phyloP scores from a whole-genome alignment of 345 rosid genomes.

The Brassica nigra region DNA sequence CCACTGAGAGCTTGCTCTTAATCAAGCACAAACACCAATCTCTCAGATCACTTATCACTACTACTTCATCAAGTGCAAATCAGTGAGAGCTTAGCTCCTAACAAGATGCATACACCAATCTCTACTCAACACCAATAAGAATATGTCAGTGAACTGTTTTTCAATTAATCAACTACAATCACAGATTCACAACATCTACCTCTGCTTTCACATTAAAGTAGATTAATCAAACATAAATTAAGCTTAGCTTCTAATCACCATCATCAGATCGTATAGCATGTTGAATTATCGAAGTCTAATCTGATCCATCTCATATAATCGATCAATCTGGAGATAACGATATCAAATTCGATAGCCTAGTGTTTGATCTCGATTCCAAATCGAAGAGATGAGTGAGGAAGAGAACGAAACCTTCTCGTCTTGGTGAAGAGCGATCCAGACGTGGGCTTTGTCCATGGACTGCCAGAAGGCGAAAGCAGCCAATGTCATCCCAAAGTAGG shows the following conservation, averaged over 20 bases:
- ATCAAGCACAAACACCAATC: too few relatives aligned
- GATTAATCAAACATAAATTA: background rate
- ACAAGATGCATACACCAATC: background rate
- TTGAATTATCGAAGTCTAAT: background rate
- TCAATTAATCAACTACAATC: background rate
- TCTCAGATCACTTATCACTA: background rate
- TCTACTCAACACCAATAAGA: background rate
- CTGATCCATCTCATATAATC: background rate
- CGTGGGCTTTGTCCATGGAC: slow-evolving; percentile 85
- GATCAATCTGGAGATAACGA: background rate
- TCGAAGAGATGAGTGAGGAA: background rate
- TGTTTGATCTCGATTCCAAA: slow-evolving; percentile 33
- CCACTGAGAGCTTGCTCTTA: background rate
- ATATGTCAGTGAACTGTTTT: background rate
- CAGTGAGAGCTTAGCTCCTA: background rate
- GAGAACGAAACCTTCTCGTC: slow-evolving; percentile 54
- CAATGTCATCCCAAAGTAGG: slow-evolving; percentile 69
- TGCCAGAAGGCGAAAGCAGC: slow-evolving; percentile 91
- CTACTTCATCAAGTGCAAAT: background rate
- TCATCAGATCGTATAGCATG: background rate
- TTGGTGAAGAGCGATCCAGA: slow-evolving; percentile 87
- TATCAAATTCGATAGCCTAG: slow-evolving; percentile 23
- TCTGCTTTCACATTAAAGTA: background rate
- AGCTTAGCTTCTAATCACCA: background rate
- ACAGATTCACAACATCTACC: background rate